Conservation (phyloP, 192 early-diverging fungal genomes). For the Chytriomyces hyalinus region DNA sequence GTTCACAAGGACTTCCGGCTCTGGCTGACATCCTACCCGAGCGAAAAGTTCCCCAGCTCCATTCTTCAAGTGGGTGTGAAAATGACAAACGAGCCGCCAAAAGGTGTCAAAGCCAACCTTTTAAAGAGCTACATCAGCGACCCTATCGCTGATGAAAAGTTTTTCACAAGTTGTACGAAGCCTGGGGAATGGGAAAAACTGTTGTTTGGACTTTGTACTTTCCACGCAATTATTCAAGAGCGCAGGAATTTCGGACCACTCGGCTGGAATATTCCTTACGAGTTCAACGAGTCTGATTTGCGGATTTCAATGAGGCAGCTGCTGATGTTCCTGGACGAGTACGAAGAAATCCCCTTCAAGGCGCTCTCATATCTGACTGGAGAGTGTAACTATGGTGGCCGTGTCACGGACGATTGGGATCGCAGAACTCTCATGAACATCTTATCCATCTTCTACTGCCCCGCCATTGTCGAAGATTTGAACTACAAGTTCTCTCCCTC, state of each 20-base stretch:
- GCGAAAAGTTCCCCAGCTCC: slow-evolving; percentile 60
- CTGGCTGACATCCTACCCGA: slow-evolving; percentile 68
- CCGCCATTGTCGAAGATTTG: slow-evolving; percentile 56
- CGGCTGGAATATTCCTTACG: slow-evolving; percentile 74
- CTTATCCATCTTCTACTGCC: slow-evolving; percentile 61
- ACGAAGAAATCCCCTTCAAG: slow-evolving; percentile 66
- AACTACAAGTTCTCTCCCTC: slow-evolving; percentile 63
- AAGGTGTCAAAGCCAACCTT: slow-evolving; percentile 65
- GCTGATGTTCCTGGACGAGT: slow-evolving; percentile 69
- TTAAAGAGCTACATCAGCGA: slow-evolving; percentile 64
- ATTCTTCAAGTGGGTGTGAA: slow-evolving; percentile 66
- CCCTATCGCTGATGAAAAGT: slow-evolving; percentile 66
- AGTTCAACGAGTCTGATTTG: slow-evolving; percentile 71
- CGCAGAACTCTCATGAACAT: slow-evolving; percentile 63
- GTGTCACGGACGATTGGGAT: slow-evolving; percentile 74
- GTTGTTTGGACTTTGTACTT: slow-evolving; percentile 67
- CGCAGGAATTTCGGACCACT: slow-evolving; percentile 68
- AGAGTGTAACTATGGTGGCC: slow-evolving; percentile 70
- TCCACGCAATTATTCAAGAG: slow-evolving; percentile 71
- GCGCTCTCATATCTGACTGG: slow-evolving; percentile 64
- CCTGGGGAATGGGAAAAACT: slow-evolving; percentile 66
- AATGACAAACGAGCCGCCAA: slow-evolving; percentile 72
- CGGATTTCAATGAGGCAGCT: slow-evolving; percentile 65
- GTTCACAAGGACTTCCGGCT: slow-evolving; percentile 65
- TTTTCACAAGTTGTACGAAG: slow-evolving; percentile 58